These are phyloP conservation scores for Daedaleopsis nitida DNA, from an alignment of 768 basidiomycete genomes.

Conservation along the genomic window DNA sequence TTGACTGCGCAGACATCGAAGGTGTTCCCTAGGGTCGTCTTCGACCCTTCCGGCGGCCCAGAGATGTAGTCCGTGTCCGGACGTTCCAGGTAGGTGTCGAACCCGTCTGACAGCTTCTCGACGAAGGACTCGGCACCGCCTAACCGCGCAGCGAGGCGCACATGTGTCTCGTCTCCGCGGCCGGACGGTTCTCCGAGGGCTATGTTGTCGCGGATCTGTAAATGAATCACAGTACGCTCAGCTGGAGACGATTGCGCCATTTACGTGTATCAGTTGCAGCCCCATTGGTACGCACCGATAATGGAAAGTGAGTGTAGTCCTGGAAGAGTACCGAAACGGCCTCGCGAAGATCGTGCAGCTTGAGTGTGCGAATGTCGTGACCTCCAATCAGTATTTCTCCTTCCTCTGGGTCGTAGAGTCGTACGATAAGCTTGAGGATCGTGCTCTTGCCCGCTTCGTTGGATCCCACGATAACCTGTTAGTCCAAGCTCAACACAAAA, in stretches of 20 bases:
- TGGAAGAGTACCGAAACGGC: conserved; percentile 75
- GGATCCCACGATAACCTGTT: conserved; percentile 69
- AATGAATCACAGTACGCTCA: too few relatives aligned
- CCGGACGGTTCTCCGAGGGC: conserved; percentile 65
- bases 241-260: too few relatives aligned
- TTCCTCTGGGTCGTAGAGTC: conserved; percentile 68
- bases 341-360: conserved; percentile 59
- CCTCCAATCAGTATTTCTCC: conserved; percentile 69
- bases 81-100: conserved; percentile 69
- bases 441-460: conserved; percentile 82
- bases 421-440: conserved; percentile 68
- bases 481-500: neutral
- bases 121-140: conserved; percentile 72
- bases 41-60: conserved; percentile 60
- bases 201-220: conserved; percentile 75
- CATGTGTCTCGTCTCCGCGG: conserved; percentile 50
- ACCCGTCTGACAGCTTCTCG: conserved; percentile 59
- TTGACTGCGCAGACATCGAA: conserved; percentile 52
- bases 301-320: conserved; percentile 75
- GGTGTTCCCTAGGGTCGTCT: conserved; percentile 54
- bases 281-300: conserved; percentile 52
- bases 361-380: conserved; percentile 56
- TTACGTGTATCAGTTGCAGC: neutral
- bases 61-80: conserved; percentile 71
- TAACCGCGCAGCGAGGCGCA: conserved; percentile 64